A percentile compares a stretch with the other conserved stretches of the same genome.
phyloP scores from a whole-genome alignment of 495 filamentous ascomycete genomes.

The Penicillium antarcticum region DNA sequence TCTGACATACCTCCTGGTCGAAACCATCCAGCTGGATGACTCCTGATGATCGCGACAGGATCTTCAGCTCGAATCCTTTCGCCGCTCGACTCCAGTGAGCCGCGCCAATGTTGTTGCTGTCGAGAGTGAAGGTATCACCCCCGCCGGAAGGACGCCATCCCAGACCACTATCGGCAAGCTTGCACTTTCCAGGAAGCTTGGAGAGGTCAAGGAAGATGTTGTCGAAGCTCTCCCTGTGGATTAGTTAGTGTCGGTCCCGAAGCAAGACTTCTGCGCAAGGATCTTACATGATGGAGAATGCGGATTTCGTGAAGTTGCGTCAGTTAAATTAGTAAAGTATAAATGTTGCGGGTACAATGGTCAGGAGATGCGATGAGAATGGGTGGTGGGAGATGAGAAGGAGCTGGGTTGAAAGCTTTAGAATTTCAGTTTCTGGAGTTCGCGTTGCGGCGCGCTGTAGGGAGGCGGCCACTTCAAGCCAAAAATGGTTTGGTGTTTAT shows the following conservation, averaged over 20 bases:
- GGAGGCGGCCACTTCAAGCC: conserved; percentile 23
- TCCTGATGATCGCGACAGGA: conserved; percentile 74
- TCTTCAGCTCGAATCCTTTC: conserved; percentile 89
- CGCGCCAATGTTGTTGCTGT: conserved; percentile 71
- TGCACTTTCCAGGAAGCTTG: conserved; percentile 82
- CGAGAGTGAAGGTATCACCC: conserved; percentile 89
- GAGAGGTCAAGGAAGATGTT: conserved; percentile 94
- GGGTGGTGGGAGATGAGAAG: neutral
- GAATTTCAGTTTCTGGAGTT: conserved; percentile 30
- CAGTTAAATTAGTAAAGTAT: neutral
- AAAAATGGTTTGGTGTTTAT: conserved; percentile 16
- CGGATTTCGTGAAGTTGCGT: neutral
- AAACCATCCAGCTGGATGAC: conserved; percentile 96
- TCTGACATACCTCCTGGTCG: conserved; percentile 69
- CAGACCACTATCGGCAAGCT: conserved; percentile 86
- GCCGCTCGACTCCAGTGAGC: conserved; percentile 96
- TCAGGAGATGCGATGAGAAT: neutral
- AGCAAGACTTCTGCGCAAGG: neutral
- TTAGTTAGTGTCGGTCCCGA: conserved; percentile 21
- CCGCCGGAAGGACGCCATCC: conserved; percentile 89
- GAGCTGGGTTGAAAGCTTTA: conserved; percentile 19
- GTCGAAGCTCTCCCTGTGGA: conserved; percentile 82
- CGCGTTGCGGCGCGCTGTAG: conserved; percentile 35
- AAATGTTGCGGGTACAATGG: neutral
- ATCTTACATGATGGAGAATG: conserved; percentile 41